phyloP scores from a whole-genome alignment of 225 moss, liverwort and hornwort genomes.

The Rhytidiadelphus loreus region DNA sequence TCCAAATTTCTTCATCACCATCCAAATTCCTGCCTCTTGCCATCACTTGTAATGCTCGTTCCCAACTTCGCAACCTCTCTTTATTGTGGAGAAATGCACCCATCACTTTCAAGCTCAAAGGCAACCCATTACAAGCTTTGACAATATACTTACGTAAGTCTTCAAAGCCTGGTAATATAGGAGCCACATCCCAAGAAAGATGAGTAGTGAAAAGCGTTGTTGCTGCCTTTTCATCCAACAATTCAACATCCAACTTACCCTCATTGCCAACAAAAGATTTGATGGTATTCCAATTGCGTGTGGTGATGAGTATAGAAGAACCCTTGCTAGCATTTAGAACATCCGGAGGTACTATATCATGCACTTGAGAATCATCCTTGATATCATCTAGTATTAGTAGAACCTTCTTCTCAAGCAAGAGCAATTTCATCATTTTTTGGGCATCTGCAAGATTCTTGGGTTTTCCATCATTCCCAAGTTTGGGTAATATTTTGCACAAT shows the following conservation, averaged over 20 bases:
- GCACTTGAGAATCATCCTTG: neutral
- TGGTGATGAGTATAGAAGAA: neutral
- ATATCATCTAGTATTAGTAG: neutral
- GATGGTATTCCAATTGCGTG: neutral
- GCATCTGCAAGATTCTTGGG: neutral
- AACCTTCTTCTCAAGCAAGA: neutral
- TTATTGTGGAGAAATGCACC: neutral
- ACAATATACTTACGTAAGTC: neutral
- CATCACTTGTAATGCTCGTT: neutral
- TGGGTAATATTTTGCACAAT: neutral
- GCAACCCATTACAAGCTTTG: neutral
- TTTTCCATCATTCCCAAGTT: neutral
- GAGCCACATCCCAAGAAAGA: neutral
- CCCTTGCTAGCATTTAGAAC: neutral
- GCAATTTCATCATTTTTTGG: neutral
- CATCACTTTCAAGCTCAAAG: neutral
- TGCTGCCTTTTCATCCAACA: neutral
- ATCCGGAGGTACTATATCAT: neutral
- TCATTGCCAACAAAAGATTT: neutral
- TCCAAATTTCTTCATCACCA: neutral
- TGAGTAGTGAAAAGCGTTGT: neutral
- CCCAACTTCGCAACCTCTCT: neutral
- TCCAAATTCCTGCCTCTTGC: neutral
- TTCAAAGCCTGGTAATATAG: neutral
- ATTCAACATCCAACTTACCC: neutral